A percentile compares a stretch with the other conserved stretches of the same genome.
Conservation (phyloP, 305 asterid genomes). For the Petunia hybrid region DNA sequence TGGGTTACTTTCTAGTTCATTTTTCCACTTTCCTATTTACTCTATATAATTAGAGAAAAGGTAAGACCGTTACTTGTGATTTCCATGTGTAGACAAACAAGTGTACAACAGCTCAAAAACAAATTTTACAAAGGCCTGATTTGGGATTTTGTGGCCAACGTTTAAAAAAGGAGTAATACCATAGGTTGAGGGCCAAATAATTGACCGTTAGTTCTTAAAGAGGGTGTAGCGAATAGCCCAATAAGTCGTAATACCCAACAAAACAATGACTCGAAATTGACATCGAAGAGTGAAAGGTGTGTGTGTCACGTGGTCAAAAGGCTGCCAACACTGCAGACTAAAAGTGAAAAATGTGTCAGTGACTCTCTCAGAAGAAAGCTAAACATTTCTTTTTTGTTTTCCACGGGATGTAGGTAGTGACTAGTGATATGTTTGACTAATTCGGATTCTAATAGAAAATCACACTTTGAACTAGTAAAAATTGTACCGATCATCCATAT, state of each 20-base stretch:
- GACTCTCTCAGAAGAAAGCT: not conserved
- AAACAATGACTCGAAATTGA: conserved; percentile 4
- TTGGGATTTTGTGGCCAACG: not conserved
- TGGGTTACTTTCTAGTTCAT: too few species aligned
- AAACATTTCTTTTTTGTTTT: too few species aligned
- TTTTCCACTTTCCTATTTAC: too few species aligned
- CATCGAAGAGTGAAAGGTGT: not conserved
- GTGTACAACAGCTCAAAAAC: not conserved
- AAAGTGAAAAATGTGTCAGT: not conserved
- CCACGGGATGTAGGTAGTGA: too few species aligned
- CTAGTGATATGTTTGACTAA: too few species aligned
- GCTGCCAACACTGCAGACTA: not conserved
- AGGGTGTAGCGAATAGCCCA: not conserved
- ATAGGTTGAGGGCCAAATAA: conserved; percentile 14
- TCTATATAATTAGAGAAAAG: too few species aligned
- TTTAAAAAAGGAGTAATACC: not conserved
- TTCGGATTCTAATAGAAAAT: too few species aligned
- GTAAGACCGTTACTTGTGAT: not conserved
- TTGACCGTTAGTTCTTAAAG: conserved; percentile 37
- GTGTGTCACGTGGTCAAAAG: conserved; percentile 37
- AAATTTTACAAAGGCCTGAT: not conserved
- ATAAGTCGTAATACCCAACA: not conserved
- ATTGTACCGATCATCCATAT: too few species aligned
- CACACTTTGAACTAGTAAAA: too few species aligned
- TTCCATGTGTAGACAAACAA: not conserved